Conservation (phyloP, 352 stramenopile species). For the Phytopythium aichiense region DNA sequence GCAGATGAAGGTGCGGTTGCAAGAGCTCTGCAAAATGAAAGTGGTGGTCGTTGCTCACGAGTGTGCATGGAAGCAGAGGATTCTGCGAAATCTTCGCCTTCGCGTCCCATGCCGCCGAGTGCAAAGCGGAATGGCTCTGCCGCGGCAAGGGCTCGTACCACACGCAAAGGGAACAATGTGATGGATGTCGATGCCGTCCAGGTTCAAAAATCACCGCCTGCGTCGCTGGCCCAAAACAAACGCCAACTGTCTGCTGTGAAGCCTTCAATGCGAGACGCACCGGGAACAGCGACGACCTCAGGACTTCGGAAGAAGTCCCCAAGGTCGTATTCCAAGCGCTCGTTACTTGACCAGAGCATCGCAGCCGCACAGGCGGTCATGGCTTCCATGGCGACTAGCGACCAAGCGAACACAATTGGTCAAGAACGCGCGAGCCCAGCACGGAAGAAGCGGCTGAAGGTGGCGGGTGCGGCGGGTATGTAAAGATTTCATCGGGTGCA, state of each 20-base stretch:
- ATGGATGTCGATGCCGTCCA: conserved; percentile 1
- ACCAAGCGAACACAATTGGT: background rate
- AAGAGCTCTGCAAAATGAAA: background rate
- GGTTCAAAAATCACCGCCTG: background rate
- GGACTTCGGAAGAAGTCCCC: conserved; percentile 5
- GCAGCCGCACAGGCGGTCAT: conserved; percentile 11
- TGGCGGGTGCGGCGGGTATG: background rate
- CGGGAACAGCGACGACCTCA: background rate
- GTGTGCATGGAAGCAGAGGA: background rate
- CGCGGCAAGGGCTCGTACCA: background rate
- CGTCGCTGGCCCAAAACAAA: background rate
- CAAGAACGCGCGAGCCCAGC: background rate
- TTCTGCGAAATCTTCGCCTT: background rate
- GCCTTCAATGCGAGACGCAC: background rate
- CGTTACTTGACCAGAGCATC: conserved; percentile 16
- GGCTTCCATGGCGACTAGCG: conserved; percentile 5
- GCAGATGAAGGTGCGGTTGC: background rate
- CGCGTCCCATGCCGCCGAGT: background rate
- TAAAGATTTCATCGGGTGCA: too few relatives aligned
- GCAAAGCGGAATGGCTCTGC: background rate
- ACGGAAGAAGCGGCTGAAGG: conserved; percentile 2
- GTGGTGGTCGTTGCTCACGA: background rate
- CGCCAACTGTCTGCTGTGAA: background rate
- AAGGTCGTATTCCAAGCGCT: conserved; percentile 4
- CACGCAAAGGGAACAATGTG: conserved; percentile 8